Evolutionary conservation across 495 filamentous ascomycete species (phyloP), one percentile per base, ranked within the genome.

Genomic region (Aspergillus mulundensis): DNA sequence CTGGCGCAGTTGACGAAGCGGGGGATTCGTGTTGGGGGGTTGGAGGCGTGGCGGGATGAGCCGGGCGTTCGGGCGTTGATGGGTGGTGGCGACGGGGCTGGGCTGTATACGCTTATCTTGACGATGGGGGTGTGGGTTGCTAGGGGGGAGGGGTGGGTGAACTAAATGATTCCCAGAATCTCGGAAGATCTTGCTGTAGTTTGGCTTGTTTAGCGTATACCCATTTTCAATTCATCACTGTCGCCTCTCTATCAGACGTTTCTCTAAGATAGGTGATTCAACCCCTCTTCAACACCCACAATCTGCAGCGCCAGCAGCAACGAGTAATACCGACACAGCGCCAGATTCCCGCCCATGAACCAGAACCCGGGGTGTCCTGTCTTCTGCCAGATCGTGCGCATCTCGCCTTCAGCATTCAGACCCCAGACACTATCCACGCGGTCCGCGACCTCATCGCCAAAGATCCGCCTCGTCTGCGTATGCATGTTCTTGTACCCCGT

Each of bases 401-500:
- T 74, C 72, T 95, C 90, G 6, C 89, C 90, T 64, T 93, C 88
- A 20, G 82, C 75, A 56, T 94, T 81, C 56, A 87, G 81, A 0
- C 87, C 90, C 90, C 90, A 96, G 36, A 93, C 83, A 68, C 87
- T 80, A 8, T 76, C 75, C 0, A 87, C 72, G 14, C 78, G 74
- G 59, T 87, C 82, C 1, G 84, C 87, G 15, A 92, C 69, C 32
- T 81, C 78, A 46, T 89, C 83, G 0, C 89, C 88, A 50, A 96
- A 85, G 42, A 93, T 84, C 20, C 60, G 69, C 5, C 84, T 68
- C 12, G 75, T 71, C 55, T 72, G 69, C 1, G 82, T 84, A 39
- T 80, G 72, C 89, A 94, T 96, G 62, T 91, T 91, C 53, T 83
- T 72, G 67, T 91, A 95, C 0, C 90, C 90, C 14, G 90, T 95